Evolutionary conservation across 2,329 filamentous ascomycete species (phyloP), one percentile per base, ranked within the genome.

Genomic region (Exophiala viscosa): DNA sequence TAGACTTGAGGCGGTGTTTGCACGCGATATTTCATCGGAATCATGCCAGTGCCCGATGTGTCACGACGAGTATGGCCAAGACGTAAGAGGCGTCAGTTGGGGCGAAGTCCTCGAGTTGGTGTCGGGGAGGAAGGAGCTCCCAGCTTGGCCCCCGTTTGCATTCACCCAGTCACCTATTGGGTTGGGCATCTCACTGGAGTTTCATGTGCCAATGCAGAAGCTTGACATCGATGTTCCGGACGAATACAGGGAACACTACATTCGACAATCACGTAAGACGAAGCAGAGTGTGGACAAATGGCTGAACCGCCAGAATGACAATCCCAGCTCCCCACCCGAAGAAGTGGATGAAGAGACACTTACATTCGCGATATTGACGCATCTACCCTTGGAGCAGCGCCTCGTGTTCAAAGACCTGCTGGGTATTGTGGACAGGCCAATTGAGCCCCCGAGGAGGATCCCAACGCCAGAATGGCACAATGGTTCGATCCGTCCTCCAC

Each of bases 331-430:
- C 46, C 85, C 89, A 1, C 90, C 90, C 0, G 86, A 91, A 56
- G 92, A 96, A 53, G 87, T 96, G 5, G 92, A 96, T 64, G 91
- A 96, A 57, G 92, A 96, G 71, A 97, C 92, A 0, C 74, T 97
- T 33, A 87, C 87, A 2, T 96, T 97, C 71, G 91, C 92, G 48
- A 95, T 97, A 69, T 76, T 96, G 54, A 97, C 92, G 8, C 91
- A 90, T 65, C 78, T 97, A 10, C 83, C 87, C 46, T 75, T 83
- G 2, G 81, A 87, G 38, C 84, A 95, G 61, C 82, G 89, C 15
- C 87, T 87, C 0, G 81, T 87, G 45, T 96, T 95, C 73, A 91
- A 90, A 62, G 86, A 89, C 8, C 75, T 97, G 11, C 76, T 96
- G 39, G 83, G 80, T 42, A 80, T 83, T 14, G 71, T 78, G 20